Evolutionary conservation across 768 basidiomycete species (phyloP), one percentile per base, ranked within the genome.

Genomic region (Hysterangium stoloniferum): DNA sequence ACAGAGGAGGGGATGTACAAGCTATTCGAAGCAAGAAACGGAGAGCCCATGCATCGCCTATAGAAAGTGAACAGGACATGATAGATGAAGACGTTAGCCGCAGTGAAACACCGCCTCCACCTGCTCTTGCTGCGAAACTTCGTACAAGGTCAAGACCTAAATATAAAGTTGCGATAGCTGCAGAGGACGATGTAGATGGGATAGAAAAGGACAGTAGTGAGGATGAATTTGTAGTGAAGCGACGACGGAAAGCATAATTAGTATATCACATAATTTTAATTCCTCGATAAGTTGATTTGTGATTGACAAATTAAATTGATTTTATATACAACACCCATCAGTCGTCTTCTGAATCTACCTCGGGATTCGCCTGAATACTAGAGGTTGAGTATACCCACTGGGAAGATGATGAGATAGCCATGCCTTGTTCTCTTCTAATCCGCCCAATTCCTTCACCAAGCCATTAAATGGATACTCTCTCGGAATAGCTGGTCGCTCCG

Each of bases 381-480:
- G 15, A 46, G 13, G 8, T 46, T 51, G 20, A 7, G 35, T 19
- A 24, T 20, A 1, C 33, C 1, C n/a, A 37, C 37, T 32, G 44
- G 24, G 52, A 8, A 36, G 25, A 29, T 15, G 15, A 5, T 27
- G 40, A 24, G 25, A 51, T 41, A 19, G 2, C 60, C 75, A 13
- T 51, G 86, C 89, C 76, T 86, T 85, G 64, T 86, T 88, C 58
- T 77, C 82, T 56, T 86, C 79, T 50, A 84, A 56, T 11, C 89
- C 86, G 17, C 89, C 89, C 7, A 92, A 76, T 64, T 91, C 89
- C 50, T 66, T 74, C 31, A 83, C 78, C 29, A 92, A 72, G 6
- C 89, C 89, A 45, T 73, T 72, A 61, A 73, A 88, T 2, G 89
- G 89, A 59, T 86, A 92, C 56, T 85, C 74, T 43, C 89, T 80